A percentile compares a stretch with the other conserved stretches of the same genome.
These are phyloP conservation scores for Kodamaea lidongshanica DNA, from an alignment of 805 yeast genomes.

Conservation along the genomic window DNA sequence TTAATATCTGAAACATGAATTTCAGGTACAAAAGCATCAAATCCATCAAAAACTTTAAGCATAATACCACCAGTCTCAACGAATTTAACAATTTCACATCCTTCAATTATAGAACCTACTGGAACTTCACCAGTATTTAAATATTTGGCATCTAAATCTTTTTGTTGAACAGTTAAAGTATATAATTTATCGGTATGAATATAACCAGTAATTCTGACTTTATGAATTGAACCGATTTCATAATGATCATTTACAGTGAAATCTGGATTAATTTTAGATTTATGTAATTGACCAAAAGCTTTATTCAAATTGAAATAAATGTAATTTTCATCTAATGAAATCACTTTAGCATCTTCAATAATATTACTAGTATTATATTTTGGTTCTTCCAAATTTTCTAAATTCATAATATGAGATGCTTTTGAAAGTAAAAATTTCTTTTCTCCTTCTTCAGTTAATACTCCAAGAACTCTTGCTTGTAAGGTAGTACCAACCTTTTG, in stretches of 20 bases:
- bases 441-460: conserved; percentile 41
- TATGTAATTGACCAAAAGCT: conserved; percentile 67
- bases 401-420: conserved; percentile 46
- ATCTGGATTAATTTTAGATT: conserved; percentile 57
- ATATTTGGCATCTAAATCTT: conserved; percentile 56
- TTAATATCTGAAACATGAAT: conserved; percentile 78
- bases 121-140: conserved; percentile 69
- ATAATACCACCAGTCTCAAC: conserved; percentile 57
- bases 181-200: conserved; percentile 61
- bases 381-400: conserved; percentile 16
- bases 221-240: conserved; percentile 58
- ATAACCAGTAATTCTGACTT: conserved; percentile 72
- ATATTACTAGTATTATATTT: conserved; percentile 70
- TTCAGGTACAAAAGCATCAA: conserved; percentile 68
- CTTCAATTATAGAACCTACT: conserved; percentile 58
- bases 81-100: conserved; percentile 48
- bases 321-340: conserved; percentile 53
- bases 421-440: conserved; percentile 61
- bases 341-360: conserved; percentile 52
- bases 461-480: conserved; percentile 65
- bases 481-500: conserved; percentile 62
- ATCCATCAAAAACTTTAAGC: conserved; percentile 58
- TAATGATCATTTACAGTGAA: conserved; percentile 43
- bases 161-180: conserved; percentile 63
- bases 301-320: conserved; percentile 47